Evolutionary conservation across 306 rosid genomes (phyloP).

Genomic region (Urtica urens): DNA sequence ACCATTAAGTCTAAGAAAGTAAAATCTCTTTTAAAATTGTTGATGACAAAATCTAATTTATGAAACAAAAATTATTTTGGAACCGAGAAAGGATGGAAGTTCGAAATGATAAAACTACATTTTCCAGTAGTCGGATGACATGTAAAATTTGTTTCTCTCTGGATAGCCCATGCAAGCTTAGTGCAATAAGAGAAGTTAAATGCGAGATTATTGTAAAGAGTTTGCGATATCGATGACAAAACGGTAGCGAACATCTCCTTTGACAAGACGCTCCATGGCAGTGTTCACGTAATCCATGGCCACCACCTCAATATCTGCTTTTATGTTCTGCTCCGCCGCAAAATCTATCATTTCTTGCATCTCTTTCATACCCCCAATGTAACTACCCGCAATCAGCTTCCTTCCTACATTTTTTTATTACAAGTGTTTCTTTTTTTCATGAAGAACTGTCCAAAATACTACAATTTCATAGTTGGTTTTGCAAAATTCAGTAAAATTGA

Average conservation of each 20-base stretch:
- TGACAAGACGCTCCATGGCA: slow-evolving; percentile 1
- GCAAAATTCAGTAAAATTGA: not conserved
- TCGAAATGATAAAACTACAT: too few relatives aligned
- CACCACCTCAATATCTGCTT: not conserved
- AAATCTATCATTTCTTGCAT: slow-evolving; percentile 1
- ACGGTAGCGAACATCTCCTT: not conserved
- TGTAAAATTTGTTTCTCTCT: too few relatives aligned
- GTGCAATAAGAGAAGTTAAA: too few relatives aligned
- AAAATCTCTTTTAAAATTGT: too few relatives aligned
- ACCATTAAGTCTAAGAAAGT: too few relatives aligned
- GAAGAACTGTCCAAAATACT: not conserved
- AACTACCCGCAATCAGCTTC: not conserved
- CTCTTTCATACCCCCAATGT: not conserved
- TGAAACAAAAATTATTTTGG: too few relatives aligned
- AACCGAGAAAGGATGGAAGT: too few relatives aligned
- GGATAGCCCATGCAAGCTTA: too few relatives aligned
- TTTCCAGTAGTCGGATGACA: too few relatives aligned
- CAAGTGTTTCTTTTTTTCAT: not conserved
- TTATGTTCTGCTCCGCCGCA: slow-evolving; percentile 1
- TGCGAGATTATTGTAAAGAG: not conserved
- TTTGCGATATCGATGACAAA: not conserved
- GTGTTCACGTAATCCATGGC: not conserved
- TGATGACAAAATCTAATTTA: too few relatives aligned
- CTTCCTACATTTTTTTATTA: not conserved
- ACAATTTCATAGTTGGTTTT: not conserved